A percentile compares a stretch with the other conserved stretches of the same genome.
Conservation (phyloP, 257 asterid species). For the Petunia axillaris region DNA sequence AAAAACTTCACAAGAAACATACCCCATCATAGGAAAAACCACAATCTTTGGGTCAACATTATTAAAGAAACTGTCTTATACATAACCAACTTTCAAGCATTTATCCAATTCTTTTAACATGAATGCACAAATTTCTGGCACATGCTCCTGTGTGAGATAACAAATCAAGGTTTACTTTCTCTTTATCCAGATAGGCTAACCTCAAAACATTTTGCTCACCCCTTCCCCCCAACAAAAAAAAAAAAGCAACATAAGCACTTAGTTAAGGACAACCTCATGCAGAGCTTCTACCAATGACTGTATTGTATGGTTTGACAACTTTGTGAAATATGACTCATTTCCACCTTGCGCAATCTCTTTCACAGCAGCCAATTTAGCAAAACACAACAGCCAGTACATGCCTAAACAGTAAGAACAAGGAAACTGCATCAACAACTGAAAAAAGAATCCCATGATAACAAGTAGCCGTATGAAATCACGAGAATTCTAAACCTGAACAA, state of each 20-base stretch:
- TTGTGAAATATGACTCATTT: too few species aligned
- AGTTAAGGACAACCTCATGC: slow-evolving; percentile 37
- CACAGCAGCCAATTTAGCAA: too few species aligned
- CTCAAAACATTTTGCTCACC: slow-evolving; percentile 32
- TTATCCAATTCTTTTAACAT: slow-evolving; percentile 69
- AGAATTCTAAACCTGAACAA: slow-evolving; percentile 71
- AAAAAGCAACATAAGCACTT: slow-evolving; percentile 47
- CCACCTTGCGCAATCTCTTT: too few species aligned
- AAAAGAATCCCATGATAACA: slow-evolving; percentile 6
- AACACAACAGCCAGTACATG: too few species aligned
- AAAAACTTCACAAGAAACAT: background rate
- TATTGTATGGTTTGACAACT: too few species aligned
- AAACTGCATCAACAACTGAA: slow-evolving; percentile 26
- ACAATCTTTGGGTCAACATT: background rate
- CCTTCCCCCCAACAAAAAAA: too few species aligned
- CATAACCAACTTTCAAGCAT: slow-evolving; percentile 51
- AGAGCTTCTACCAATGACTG: too few species aligned
- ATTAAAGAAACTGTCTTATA: slow-evolving; percentile 55
- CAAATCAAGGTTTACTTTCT: slow-evolving; percentile 52
- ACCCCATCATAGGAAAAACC: too few species aligned
- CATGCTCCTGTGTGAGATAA: slow-evolving; percentile 73
- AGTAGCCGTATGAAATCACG: background rate
- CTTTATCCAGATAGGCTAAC: slow-evolving; percentile 87
- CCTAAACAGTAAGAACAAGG: slow-evolving; percentile 45
- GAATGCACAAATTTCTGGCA: slow-evolving; percentile 78